Base-by-base conservation (phyloP, 2,329 filamentous ascomycete genomes). In the Neobulgaria alba region DNA sequence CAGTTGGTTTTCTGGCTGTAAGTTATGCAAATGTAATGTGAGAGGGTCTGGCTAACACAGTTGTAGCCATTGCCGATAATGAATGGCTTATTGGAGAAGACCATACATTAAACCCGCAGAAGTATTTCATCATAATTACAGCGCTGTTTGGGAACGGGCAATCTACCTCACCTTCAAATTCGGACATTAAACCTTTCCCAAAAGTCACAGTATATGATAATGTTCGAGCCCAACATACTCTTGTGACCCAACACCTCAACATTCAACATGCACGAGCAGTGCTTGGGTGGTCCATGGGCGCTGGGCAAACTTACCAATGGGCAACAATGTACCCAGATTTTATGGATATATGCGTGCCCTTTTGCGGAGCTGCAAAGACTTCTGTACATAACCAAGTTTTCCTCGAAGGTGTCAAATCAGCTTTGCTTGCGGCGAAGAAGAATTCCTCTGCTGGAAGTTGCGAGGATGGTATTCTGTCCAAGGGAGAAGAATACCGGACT, bases 231-330 rank as follows among this genome's bases (percentile, higher is more conserved):
- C 81, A 85, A 55, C 61, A 85, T 52, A 64, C 71, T 34, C 69
- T 85, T 0, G 65, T 84, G n/a, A 83, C 79, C 2, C 66, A 80
- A 54, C 69, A 75, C 34, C 61, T 85, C 2, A 68, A 69, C 0
- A 65, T 85, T 48, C 69, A 63, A 9, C 78, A 81, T 59, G 67
- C 77, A 2, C 65, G 68, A 16, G 75, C 75, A 7, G 79, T 85
- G 0, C 52, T 83, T 0, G 81, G 81, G 0, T 85, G 80, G 79
- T 77, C 71, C 5, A 85, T 85, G 81, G 80, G 79, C 2, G 81
- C 73, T 0, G 79, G 67, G 0, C 80, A 85, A 57, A 72, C 75
- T 1, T 80, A 69, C 46, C 76, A 81, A 55, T 82, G 77, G 78
- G 73, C 51, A 1, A 56, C 52, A 65, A 39, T 71, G 12, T 56